Percentiles rank a stretch among this genome's conserved stretches.
These are phyloP conservation scores for Luvunga scandens DNA, from an alignment of 345 rosid species.

Conservation along the genomic window DNA sequence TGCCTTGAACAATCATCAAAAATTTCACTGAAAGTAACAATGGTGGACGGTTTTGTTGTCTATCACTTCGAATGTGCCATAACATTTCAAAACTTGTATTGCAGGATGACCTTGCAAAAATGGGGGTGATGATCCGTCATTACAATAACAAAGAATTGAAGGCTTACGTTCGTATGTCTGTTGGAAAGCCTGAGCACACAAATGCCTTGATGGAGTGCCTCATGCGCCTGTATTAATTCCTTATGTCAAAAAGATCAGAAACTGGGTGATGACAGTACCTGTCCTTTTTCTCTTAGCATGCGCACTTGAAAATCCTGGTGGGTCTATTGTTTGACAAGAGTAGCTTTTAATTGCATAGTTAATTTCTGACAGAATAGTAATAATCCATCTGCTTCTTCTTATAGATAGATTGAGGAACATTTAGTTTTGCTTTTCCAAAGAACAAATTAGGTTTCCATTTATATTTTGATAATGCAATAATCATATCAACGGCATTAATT, in stretches of 20 bases:
- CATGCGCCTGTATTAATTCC: conserved; percentile 37
- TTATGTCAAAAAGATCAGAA: background rate
- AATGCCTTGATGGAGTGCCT: conserved; percentile 63
- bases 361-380: background rate
- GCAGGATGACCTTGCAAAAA: conserved; percentile 80
- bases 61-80: background rate
- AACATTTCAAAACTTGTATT: background rate
- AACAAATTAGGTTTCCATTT: background rate
- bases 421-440: background rate
- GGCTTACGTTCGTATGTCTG: conserved; percentile 73
- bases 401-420: background rate
- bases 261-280: background rate
- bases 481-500: too few relatives aligned
- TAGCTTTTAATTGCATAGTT: background rate
- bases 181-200: conserved; percentile 88
- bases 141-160: conserved; percentile 73
- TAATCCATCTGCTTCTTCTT: background rate
- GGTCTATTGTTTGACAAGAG: background rate
- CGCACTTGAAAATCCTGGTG: background rate
- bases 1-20: background rate
- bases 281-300: background rate
- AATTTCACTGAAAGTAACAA: background rate
- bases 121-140: conserved; percentile 96
- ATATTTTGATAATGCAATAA: background rate
- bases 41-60: background rate